phyloP scores from a whole-genome alignment of 169 alveolate species.

The Ophryocystis elektroscirrha region DNA sequence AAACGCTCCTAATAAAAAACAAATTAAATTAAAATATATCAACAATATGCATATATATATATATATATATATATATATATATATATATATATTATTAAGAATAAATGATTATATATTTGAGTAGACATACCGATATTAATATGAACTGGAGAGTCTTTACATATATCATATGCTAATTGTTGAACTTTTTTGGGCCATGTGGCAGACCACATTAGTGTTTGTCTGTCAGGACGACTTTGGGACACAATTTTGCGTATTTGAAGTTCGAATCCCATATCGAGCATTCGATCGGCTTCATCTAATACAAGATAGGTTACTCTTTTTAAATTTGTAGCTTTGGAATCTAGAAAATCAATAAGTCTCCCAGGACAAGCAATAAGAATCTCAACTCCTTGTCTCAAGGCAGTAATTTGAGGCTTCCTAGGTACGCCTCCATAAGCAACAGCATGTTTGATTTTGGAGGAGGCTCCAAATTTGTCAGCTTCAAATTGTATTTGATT shows the following conservation, averaged over 20 bases:
- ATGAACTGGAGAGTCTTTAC: conserved; percentile 67
- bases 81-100: not conserved
- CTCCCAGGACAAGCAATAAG: conserved; percentile 66
- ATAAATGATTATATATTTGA: not conserved
- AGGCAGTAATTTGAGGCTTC: conserved; percentile 59
- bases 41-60: too few relatives aligned
- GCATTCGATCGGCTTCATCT: conserved; percentile 95
- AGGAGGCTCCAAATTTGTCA: conserved; percentile 51
- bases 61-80: not conserved
- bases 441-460: conserved; percentile 45
- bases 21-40: not conserved
- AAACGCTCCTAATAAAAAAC: too few relatives aligned
- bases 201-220: conserved; percentile 80
- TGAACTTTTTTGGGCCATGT: conserved; percentile 90
- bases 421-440: conserved; percentile 84
- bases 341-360: conserved; percentile 68
- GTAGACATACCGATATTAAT: conserved; percentile 66
- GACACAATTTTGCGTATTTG: conserved; percentile 65
- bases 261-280: conserved; percentile 94
- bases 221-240: conserved; percentile 67
- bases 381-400: conserved; percentile 50
- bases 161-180: conserved; percentile 58
- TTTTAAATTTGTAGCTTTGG: conserved; percentile 53
- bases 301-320: conserved; percentile 71
- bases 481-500: conserved; percentile 77